Evolutionary conservation across 179 eudicot species (phyloP).

Genomic region (Corrigiola litoralis): DNA sequence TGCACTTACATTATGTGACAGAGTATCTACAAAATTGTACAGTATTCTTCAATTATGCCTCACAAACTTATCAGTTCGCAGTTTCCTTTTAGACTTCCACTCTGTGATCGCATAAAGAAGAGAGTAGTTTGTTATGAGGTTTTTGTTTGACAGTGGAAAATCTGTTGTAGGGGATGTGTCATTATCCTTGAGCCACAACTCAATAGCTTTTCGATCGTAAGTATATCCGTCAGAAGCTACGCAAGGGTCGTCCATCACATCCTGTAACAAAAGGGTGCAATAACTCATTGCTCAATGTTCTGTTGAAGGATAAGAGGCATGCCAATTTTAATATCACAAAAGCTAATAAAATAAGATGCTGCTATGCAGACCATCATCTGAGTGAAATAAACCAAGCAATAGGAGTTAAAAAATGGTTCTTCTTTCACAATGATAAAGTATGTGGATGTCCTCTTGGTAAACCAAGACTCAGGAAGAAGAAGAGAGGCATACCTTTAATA

Average conservation of each 20-base stretch:
- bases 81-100: slow-evolving; percentile 50
- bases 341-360: no score
- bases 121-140: slow-evolving; percentile 54
- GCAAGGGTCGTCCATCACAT: slow-evolving; percentile 83
- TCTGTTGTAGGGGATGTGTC: slow-evolving; percentile 68
- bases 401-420: no score
- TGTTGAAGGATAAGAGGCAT: no score
- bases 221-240: slow-evolving; percentile 94
- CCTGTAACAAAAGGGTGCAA: slow-evolving; percentile 51
- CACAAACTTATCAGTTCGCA: not conserved
- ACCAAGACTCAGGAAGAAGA: not conserved
- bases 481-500: slow-evolving; percentile 49
- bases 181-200: slow-evolving; percentile 55
- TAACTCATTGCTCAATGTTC: no score
- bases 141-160: slow-evolving; percentile 45
- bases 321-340: no score
- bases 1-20: not conserved
- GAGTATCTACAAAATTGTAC: slow-evolving; percentile 13
- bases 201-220: slow-evolving; percentile 69
- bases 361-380: no score
- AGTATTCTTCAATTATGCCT: not conserved
- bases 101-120: slow-evolving; percentile 63
- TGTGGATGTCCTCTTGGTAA: no score
- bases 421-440: no score
- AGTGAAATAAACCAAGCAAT: no score